Evolutionary conservation across 2,329 filamentous ascomycete genomes (phyloP), one percentile per base, ranked within the genome.

Genomic region (Scedosporium dehoogii): DNA sequence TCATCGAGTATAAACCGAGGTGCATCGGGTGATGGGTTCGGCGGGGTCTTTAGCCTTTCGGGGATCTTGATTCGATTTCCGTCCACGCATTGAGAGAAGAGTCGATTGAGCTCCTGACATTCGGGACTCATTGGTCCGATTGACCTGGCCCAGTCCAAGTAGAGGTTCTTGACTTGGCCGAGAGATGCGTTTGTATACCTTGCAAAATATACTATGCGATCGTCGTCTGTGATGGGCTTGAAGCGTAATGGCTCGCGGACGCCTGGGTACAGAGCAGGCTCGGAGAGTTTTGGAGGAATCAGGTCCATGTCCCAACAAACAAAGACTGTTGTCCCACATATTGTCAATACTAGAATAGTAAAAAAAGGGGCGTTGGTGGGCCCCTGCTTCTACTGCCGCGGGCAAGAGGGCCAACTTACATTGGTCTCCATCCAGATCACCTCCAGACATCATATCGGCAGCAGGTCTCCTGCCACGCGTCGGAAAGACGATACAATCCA

Each of bases 391-490:
- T n/a, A n/a, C n/a, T n/a, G n/a, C n/a, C n/a, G n/a, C n/a, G n/a
- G n/a, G n/a, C n/a, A n/a, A n/a, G n/a, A n/a, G n/a, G n/a, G n/a
- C n/a, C n/a, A n/a, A 66, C 71, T 67, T 68, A 75, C 74, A 77
- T 29, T 67, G 73, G 65, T 77, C 74, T 4, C 75, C 74, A 60
- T 77, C 75, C 3, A 77, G 66, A 67, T 77, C 75, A 14, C 75
- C 74, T 1, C 75, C 74, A 18, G 75, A 77, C 74, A 76, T 76
- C 59, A 76, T 65, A 64, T 77, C 75, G 4, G 75, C 74, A 6
- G 70, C 71, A 6, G 75, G 74, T 51, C 75, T 65, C 25, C 67
- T 70, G 6, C 75, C 75, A 59, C 66, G 62, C 1, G 71, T 72
- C 4, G 75, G 67, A 63, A 76, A 77, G 9, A 77, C 73, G 51